Conservation (phyloP, 306 rosid species). For the Gillenia trifoliata region DNA sequence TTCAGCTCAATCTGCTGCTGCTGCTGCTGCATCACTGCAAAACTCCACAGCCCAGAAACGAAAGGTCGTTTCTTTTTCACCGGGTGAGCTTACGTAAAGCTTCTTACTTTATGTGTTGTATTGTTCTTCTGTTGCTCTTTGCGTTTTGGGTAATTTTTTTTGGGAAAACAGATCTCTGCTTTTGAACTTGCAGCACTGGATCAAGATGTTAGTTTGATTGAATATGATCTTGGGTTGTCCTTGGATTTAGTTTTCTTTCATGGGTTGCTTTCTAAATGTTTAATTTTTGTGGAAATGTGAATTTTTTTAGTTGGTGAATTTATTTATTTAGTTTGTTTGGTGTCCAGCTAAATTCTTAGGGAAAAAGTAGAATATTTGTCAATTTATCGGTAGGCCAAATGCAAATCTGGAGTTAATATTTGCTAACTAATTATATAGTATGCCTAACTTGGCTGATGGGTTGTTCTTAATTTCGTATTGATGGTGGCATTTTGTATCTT, state of each 20-base stretch:
- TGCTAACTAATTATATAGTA: not conserved
- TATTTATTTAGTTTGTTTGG: too few relatives aligned
- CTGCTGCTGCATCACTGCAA: not conserved
- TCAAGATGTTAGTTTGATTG: slow-evolving; percentile 31
- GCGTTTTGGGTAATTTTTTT: slow-evolving; percentile 7
- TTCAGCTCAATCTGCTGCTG: not conserved
- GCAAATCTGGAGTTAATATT: not conserved
- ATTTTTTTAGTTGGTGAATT: not conserved
- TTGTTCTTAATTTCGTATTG: not conserved
- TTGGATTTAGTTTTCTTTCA: slow-evolving; percentile 14
- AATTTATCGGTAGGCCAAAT: not conserved
- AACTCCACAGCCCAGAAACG: not conserved
- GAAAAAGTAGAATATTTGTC: not conserved
- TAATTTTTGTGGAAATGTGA: not conserved
- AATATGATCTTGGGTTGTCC: slow-evolving; percentile 23
- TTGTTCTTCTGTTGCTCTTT: slow-evolving; percentile 28
- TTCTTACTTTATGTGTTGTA: slow-evolving; percentile 15
- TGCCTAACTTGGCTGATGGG: not conserved
- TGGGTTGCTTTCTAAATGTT: slow-evolving; percentile 21
- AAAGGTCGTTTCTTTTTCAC: not conserved
- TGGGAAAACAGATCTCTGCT: slow-evolving; percentile 28
- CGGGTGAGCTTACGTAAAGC: slow-evolving; percentile 25
- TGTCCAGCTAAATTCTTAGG: not conserved
- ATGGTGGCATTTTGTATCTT: not conserved
- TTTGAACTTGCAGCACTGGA: slow-evolving; percentile 28